A percentile compares a stretch with the other conserved stretches of the same genome.
These are phyloP conservation scores for Salisapilia sapeloensis DNA, from an alignment of 352 stramenopile genomes.

Conservation along the genomic window DNA sequence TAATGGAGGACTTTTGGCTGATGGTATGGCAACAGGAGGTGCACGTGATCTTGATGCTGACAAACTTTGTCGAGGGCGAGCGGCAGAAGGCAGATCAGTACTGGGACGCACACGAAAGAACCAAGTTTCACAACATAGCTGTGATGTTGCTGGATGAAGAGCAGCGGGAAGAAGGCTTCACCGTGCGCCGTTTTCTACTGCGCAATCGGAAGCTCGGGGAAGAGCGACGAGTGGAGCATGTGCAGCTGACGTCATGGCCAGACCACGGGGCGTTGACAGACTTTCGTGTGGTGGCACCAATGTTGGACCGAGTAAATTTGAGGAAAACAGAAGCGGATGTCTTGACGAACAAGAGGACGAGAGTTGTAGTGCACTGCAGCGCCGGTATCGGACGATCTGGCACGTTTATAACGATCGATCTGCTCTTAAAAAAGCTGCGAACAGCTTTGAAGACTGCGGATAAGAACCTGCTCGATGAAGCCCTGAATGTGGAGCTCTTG, in stretches of 20 bases:
- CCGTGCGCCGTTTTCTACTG: constrained; percentile 33
- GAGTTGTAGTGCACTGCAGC: constrained; percentile 61
- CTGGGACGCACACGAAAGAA: constrained; percentile 26
- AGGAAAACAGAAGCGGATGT: constrained; percentile 13
- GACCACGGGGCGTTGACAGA: constrained; percentile 61
- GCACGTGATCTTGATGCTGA: constrained; percentile 77
- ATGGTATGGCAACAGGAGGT: constrained; percentile 69
- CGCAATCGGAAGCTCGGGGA: constrained; percentile 11
- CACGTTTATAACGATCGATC: constrained; percentile 75
- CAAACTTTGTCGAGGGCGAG: constrained; percentile 67
- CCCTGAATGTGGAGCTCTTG: constrained; percentile 34
- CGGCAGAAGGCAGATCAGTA: constrained; percentile 58
- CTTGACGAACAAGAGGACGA: constrained; percentile 7
- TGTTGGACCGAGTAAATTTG: constrained; percentile 51
- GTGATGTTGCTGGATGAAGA: constrained; percentile 30
- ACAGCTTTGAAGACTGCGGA: constrained; percentile 6
- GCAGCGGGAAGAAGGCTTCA: constrained; percentile 16
- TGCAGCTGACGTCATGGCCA: constrained; percentile 66
- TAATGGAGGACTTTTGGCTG: constrained; percentile 64
- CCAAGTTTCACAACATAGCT: constrained; percentile 27
- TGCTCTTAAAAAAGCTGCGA: constrained; percentile 39
- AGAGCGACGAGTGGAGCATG: constrained; percentile 30
- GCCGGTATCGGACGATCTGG: constrained; percentile 63
- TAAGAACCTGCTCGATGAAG: constrained; percentile 12
- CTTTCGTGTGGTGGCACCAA: constrained; percentile 49